phyloP scores from a whole-genome alignment of 148 eudicot species.

The Camellia lanceoleosa region DNA sequence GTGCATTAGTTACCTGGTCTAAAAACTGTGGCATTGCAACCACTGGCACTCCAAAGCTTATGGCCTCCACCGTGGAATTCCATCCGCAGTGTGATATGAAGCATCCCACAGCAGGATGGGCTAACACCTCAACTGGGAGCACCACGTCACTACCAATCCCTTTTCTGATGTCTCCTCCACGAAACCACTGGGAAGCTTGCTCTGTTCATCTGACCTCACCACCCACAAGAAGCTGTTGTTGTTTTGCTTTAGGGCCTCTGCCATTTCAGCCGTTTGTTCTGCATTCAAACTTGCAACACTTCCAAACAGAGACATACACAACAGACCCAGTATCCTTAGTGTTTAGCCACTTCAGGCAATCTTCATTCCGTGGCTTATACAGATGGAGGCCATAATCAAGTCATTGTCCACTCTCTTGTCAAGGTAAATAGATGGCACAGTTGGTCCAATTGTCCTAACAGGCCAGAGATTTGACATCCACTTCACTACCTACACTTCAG shows the following conservation, averaged over 20 bases:
- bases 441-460: slow-evolving; percentile 9
- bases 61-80: slow-evolving; percentile 36
- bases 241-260: slow-evolving; percentile 27
- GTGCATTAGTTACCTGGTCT: slow-evolving; percentile 36
- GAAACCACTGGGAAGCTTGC: slow-evolving; percentile 33
- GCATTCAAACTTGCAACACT: slow-evolving; percentile 24
- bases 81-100: slow-evolving; percentile 43
- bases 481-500: background rate
- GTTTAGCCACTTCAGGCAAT: slow-evolving; percentile 31
- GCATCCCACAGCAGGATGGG: slow-evolving; percentile 33
- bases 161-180: slow-evolving; percentile 16
- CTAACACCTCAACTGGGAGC: slow-evolving; percentile 32
- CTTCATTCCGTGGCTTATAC: background rate
- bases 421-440: slow-evolving; percentile 5
- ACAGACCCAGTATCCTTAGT: slow-evolving; percentile 15
- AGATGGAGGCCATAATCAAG: slow-evolving; percentile 2
- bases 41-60: slow-evolving; percentile 30
- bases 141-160: slow-evolving; percentile 38
- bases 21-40: slow-evolving; percentile 34
- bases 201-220: slow-evolving; percentile 15
- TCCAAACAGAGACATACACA: slow-evolving; percentile 36
- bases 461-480: slow-evolving; percentile 14
- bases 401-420: slow-evolving; percentile 2
- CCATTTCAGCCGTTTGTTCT: slow-evolving; percentile 31
- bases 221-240: slow-evolving; percentile 31